phyloP scores from a whole-genome alignment of 257 asterid genomes.

The Eucommia ulmoides region DNA sequence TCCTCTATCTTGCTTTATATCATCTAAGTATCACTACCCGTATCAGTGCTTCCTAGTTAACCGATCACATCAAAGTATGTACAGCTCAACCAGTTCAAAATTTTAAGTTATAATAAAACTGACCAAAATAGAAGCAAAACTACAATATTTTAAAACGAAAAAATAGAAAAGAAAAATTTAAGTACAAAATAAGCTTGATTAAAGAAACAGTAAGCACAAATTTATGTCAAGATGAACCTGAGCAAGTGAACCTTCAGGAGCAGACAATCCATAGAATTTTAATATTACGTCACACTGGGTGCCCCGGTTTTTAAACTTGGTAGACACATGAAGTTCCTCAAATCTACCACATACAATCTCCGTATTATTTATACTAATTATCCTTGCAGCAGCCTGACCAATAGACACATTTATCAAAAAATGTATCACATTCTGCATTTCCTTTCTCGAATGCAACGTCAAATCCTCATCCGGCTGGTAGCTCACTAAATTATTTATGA shows the following conservation, averaged over 20 bases:
- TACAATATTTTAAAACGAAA: no score
- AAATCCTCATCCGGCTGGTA: slow-evolving; percentile 87
- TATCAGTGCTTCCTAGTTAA: no score
- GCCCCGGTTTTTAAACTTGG: slow-evolving; percentile 75
- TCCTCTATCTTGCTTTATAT: no score
- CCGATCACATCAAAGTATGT: no score
- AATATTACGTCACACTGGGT: slow-evolving; percentile 71
- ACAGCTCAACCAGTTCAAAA: no score
- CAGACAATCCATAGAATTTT: slow-evolving; percentile 80
- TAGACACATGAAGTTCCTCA: slow-evolving; percentile 74
- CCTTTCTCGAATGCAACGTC: slow-evolving; percentile 52
- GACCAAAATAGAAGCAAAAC: no score
- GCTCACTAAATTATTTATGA: slow-evolving; percentile 84
- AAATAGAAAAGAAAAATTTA: no score
- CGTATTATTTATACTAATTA: slow-evolving; percentile 48
- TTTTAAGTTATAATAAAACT: no score
- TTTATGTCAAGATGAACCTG: slow-evolving; percentile 52
- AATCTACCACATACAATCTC: slow-evolving; percentile 96
- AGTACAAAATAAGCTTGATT: no score
- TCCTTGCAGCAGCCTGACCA: slow-evolving; percentile 82
- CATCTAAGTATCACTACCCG: no score
- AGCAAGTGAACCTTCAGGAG: slow-evolving; percentile 98
- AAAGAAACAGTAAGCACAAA: no score
- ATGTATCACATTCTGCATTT: slow-evolving; percentile 61
- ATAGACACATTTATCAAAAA: slow-evolving; percentile 73